Base-by-base conservation (phyloP, 495 filamentous ascomycete genomes). In the Aspergillus olivimuriae region DNA sequence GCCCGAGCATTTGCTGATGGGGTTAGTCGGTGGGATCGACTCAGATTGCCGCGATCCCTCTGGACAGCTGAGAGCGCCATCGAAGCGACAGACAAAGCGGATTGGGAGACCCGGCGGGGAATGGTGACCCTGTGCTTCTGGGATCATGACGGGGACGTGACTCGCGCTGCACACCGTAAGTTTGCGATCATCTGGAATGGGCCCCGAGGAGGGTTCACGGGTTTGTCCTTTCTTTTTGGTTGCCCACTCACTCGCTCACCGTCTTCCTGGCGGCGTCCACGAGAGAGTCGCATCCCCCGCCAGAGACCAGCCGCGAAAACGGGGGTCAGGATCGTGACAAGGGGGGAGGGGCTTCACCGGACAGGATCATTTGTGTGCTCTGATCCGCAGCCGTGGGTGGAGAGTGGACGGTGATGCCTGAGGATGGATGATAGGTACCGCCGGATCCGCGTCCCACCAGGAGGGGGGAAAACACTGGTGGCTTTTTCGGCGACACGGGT, bases 401-500 rank as follows among this genome's bases (percentile, higher is more conserved):
- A 32, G 38, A n/a, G n/a, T n/a, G 16, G 24, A 28, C 6, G 24
- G 11, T 28, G 24, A 22, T 26, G 24, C 47, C 50, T 46, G 47
- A 43, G 43, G 45, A 42, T 41, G 47, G 40, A 52, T 56, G 52
- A 60, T 56, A 56, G 53, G 53, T 50, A 60, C 53, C 53, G 57
- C 57, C 49, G 46, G 50, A 54, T 60, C 56, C 56, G 56, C 56
- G 57, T 60, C 57, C 57, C 57, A 57, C 57, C 49, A 34, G 44
- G 46, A 41, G 34, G 39, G 34, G 31, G 31, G 28, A 32, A 30
- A 38, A 20, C 12, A 12, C 26, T 6, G 39, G 55, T 55, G 55
- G 51, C 56, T 53, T 55, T 48, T 45, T 50, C 41, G 50, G 53
- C 50, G 54, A 45, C 39, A 43, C 34, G 47, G 50, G 50, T 41